Base-by-base conservation (phyloP, 257 asterid species). In the Nicotiana knightiana region DNA sequence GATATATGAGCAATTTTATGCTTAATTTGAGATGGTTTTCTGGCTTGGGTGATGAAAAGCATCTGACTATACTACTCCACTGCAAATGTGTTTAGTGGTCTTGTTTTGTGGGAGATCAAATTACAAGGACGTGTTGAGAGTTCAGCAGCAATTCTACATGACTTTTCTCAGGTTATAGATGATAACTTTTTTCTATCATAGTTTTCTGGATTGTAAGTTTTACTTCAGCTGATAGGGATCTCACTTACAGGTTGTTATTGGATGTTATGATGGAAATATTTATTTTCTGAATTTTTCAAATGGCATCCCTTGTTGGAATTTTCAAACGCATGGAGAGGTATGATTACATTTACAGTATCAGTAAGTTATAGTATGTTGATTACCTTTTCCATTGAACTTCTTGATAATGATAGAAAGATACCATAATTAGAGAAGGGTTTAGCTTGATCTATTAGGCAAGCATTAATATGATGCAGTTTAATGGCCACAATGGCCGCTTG, bases 301-400 rank as follows among this genome's bases (percentile, higher is more conserved):
- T 87, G 99, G 99, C 73, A 83, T 85, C 83, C 83, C 92, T 88
- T 83, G 91, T 88, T 93, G 98, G 97, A 91, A 83, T 77, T 93
- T 90, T 86, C 92, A 33, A 85, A 95, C 99, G 67, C 65, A 88
- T 75, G 97, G 97, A n/a, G 97, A 95, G 94, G 99, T 94, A 89
- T 81, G 87, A 80, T 63, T 80, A 16, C 17, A 48, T 73, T 73
- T 73, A 48, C 24, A 24, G 39, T 48, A 9, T 71, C 78, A 43
- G 61, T 46, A 46, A 21, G n/a, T 71, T 43, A 21, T 46, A 71
- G 59, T 3, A 12, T 46, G 58, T 46, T 24, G 78, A 71, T 46
- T 71, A 71, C 61, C 3, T 21, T 71, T 71, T 71, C 24, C 13
- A 13, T 71, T 71, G 37, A 46, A 24, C 77, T 68, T 39, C 57